Evolutionary conservation across 2,329 filamentous ascomycete genomes (phyloP).

Genomic region (Akanthomyces lecanii): DNA sequence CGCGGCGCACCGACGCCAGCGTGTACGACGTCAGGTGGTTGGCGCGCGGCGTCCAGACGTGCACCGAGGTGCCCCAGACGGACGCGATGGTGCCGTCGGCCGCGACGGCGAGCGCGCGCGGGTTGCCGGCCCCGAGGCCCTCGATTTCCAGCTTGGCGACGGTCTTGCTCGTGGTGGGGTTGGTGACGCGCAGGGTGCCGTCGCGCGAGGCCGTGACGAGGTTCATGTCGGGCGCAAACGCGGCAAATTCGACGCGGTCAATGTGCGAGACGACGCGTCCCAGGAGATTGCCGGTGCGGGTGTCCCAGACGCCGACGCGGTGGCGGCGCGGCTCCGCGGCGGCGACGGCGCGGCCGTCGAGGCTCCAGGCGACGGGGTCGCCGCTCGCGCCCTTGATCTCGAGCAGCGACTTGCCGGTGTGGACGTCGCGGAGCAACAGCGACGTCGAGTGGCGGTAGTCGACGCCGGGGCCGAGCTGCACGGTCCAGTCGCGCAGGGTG

Average conservation of each 20-base stretch:
- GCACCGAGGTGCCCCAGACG: slow-evolving; percentile 36
- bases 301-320: slow-evolving; percentile 33
- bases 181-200: slow-evolving; percentile 35
- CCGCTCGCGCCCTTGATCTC: slow-evolving; percentile 30
- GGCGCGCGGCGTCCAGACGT: slow-evolving; percentile 33
- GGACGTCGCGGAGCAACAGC: slow-evolving; percentile 29
- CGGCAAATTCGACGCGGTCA: slow-evolving; percentile 34
- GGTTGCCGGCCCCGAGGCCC: slow-evolving; percentile 23
- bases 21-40: slow-evolving; percentile 34
- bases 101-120: slow-evolving; percentile 32
- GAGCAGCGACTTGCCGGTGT: slow-evolving; percentile 27
- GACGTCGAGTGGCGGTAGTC: slow-evolving; percentile 30
- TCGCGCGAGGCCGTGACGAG: slow-evolving; percentile 36
- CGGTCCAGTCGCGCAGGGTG: slow-evolving; percentile 30
- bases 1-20: slow-evolving; percentile 29
- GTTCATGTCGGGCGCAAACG: slow-evolving; percentile 29
- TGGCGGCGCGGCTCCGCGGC: slow-evolving; percentile 26
- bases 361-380: slow-evolving; percentile 32
- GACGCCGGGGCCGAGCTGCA: slow-evolving; percentile 27
- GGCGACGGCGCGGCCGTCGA: slow-evolving; percentile 29
- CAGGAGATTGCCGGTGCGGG: slow-evolving; percentile 25
- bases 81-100: slow-evolving; percentile 33
- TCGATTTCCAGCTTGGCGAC: slow-evolving; percentile 34
- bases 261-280: slow-evolving; percentile 34
- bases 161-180: slow-evolving; percentile 31